Evolutionary conservation across 1,139 yeast genomes (phyloP).

Genomic region (Pichia sp.): DNA sequence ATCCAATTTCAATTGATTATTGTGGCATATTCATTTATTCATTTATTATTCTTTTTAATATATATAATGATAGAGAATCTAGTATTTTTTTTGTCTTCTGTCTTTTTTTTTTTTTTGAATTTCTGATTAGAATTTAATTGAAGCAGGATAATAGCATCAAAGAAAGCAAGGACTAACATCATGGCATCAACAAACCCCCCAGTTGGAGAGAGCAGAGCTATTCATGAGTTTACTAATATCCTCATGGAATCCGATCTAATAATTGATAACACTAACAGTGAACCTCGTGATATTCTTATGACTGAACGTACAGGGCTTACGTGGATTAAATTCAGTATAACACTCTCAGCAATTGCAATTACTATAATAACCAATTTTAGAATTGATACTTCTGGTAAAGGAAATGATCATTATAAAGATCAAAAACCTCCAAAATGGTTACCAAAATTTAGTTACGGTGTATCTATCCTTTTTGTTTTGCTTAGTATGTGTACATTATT

Average conservation of each 20-base stretch:
- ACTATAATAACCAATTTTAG: constrained; percentile 48
- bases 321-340: constrained; percentile 45
- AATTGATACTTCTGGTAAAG: constrained; percentile 31
- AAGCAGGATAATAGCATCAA: too few species aligned
- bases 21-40: too few species aligned
- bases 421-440: constrained; percentile 7
- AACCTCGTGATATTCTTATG: constrained; percentile 58
- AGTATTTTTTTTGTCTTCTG: too few species aligned
- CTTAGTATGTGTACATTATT: constrained; percentile 38
- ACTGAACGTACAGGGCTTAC: constrained; percentile 53
- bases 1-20: too few species aligned
- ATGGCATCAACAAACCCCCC: too few species aligned
- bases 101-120: too few species aligned
- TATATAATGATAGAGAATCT: too few species aligned
- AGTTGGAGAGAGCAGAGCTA: too few species aligned
- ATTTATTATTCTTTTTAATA: too few species aligned
- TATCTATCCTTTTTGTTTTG: constrained; percentile 31
- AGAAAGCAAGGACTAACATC: too few species aligned
- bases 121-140: too few species aligned
- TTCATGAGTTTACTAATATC: background rate
- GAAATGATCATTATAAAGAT: background rate
- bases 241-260: constrained; percentile 24
- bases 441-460: constrained; percentile 31
- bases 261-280: constrained; percentile 42
- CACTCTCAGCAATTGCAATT: constrained; percentile 45